These are phyloP conservation scores for Fusarium citri DNA, from an alignment of 2,329 filamentous ascomycete genomes.

Conservation along the genomic window DNA sequence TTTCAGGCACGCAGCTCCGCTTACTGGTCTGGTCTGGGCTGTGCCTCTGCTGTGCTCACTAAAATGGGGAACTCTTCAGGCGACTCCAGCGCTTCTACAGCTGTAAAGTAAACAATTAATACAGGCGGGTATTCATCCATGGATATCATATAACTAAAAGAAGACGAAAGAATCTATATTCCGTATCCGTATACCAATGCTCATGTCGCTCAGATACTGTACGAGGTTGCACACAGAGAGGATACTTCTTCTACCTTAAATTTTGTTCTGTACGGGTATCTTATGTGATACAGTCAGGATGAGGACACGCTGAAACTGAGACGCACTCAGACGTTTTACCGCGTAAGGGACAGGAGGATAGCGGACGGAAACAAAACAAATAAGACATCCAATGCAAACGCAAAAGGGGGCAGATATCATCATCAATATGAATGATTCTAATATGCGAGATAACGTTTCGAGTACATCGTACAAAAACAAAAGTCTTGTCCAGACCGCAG, in stretches of 20 bases:
- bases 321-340: constrained; percentile 23
- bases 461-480: background rate
- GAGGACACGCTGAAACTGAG: constrained; percentile 26
- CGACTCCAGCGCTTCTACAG: background rate
- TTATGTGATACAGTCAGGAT: constrained; percentile 6
- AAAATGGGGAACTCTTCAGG: background rate
- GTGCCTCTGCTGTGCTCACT: constrained; percentile 8
- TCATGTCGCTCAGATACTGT: constrained; percentile 8
- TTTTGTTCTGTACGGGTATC: constrained; percentile 1
- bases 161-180: background rate
- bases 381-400: background rate
- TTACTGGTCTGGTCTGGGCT: constrained; percentile 14
- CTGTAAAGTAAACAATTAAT: background rate
- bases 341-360: background rate
- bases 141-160: background rate
- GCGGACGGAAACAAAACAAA: constrained; percentile 27
- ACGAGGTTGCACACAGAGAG: constrained; percentile 14
- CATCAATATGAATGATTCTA: background rate
- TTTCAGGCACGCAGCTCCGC: constrained; percentile 36
- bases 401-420: background rate
- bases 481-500: constrained; percentile 11
- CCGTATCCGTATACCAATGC: background rate
- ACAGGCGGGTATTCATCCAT: background rate
- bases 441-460: background rate
- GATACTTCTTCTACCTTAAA: background rate